Evolutionary conservation across 2,329 filamentous ascomycete genomes (phyloP), one percentile per base, ranked within the genome.

Genomic region (Colletotrichum shisoi): DNA sequence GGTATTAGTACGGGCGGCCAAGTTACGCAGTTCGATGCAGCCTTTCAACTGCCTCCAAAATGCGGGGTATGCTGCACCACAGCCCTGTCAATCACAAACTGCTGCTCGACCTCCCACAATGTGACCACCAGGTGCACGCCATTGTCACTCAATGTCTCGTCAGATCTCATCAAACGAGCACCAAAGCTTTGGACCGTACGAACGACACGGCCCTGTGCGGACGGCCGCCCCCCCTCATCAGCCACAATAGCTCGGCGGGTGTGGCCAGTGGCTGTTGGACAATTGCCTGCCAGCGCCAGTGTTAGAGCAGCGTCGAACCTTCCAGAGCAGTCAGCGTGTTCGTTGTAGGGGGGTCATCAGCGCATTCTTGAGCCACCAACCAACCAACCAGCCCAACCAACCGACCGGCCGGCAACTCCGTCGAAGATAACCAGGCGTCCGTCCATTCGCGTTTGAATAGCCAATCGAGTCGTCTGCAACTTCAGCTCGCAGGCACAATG

Each of bases 401-500:
- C 27, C 27, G 8, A 31, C 27, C 27, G 3, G 3, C 27, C 24
- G 24, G 24, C 40, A 11, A 27, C 39, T 48, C 13, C 54, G 27
- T 57, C n/a, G 8, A 54, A 39, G 17, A 21, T n/a, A 34, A 31
- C 27, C 24, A 19, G 19, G n/a, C 21, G 34, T 49, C 34, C 46
- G 21, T 65, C 57, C 34, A 45, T 45, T 45, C 53, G 45, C 51
- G 54, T 39, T 59, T 56, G 42, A 39, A 37, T 49, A 48, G 19
- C 46, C 19, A 31, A 59, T 48, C n/a, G 58, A 57, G 37, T 62
- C 42, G 54, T 27, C n/a, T 57, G 42, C 54, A 59, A 59, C 52
- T 31, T 27, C 34, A 42, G 15, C 45, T 49, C 45, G 53, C 53
- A 40, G 39, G 37, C 27, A 42, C 40, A 37, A 54, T 46, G 52